These are phyloP conservation scores for Phytopythium oedochilum DNA, from an alignment of 352 stramenopile genomes.

Conservation along the genomic window DNA sequence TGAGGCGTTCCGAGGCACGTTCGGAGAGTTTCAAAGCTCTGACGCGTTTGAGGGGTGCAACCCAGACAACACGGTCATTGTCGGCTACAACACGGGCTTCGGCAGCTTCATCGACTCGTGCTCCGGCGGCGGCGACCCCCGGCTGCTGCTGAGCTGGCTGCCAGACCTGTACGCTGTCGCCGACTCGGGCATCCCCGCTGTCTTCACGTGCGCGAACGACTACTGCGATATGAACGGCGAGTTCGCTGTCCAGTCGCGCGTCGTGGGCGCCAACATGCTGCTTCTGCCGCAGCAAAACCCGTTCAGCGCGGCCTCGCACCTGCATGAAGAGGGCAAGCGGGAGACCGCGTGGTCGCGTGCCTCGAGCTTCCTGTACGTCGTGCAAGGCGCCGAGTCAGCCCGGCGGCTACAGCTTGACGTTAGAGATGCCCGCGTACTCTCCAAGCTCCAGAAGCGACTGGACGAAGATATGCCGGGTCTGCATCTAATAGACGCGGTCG, in stretches of 20 bases:
- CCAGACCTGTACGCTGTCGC: constrained; percentile 54
- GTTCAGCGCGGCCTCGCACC: constrained; percentile 64
- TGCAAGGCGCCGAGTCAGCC: constrained; percentile 31
- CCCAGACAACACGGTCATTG: constrained; percentile 38
- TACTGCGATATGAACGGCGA: constrained; percentile 79
- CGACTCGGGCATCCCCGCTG: constrained; percentile 38
- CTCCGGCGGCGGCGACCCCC: constrained; percentile 9
- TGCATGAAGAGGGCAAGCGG: constrained; percentile 63
- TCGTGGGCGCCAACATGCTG: constrained; percentile 59
- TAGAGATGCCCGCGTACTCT: constrained; percentile 2
- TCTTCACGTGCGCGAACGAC: constrained; percentile 78
- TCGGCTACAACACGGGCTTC: constrained; percentile 77
- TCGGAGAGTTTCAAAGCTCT: constrained; percentile 37
- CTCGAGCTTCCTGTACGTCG: constrained; percentile 68
- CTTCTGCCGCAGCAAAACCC: constrained; percentile 65
- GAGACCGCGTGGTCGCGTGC: constrained; percentile 61
- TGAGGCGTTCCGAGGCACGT: constrained; percentile 28
- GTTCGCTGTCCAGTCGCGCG: constrained; percentile 59
- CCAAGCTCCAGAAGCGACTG: constrained; percentile 31
- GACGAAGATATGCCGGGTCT: constrained; percentile 37
- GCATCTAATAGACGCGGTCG: constrained; percentile 46
- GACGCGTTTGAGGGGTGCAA: constrained; percentile 24
- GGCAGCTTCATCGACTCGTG: constrained; percentile 69
- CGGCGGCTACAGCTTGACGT: constrained; percentile 17
- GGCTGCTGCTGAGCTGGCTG: constrained; percentile 71